These are phyloP conservation scores for Diplodia mutila DNA, from an alignment of 2,329 filamentous ascomycete genomes.

Conservation along the genomic window DNA sequence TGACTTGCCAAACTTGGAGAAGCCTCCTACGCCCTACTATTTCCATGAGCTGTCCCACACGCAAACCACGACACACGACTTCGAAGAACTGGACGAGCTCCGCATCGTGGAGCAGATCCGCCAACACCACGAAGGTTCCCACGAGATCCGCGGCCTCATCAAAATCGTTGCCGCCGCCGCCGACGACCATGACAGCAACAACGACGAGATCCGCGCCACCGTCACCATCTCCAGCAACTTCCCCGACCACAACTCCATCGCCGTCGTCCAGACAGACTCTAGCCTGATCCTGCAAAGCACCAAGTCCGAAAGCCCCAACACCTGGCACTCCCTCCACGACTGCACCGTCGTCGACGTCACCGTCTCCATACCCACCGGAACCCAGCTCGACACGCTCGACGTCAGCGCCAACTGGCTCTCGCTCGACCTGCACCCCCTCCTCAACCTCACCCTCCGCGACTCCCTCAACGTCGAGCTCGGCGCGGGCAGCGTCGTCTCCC, in stretches of 20 bases:
- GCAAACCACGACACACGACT: not conserved
- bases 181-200: not conserved
- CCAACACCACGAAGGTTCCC: not conserved
- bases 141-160: constrained; percentile 9
- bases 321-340: not conserved
- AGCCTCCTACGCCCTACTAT: not conserved
- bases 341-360: constrained; percentile 15
- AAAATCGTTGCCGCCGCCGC: not conserved
- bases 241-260: not conserved
- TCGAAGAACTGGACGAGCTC: not conserved
- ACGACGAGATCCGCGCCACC: not conserved
- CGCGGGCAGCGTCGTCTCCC: not conserved
- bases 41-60: not conserved
- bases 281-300: not conserved
- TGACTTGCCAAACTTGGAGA: not conserved
- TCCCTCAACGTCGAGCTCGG: not conserved
- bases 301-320: not conserved
- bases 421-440: not conserved
- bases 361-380: not conserved
- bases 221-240: constrained; percentile 12
- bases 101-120: not conserved
- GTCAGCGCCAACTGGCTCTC: constrained; percentile 10
- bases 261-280: not conserved
- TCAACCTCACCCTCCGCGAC: not conserved
- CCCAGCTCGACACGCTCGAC: not conserved